These are phyloP conservation scores for Rhynchospora breviuscula DNA, from an alignment of 176 grass and related monocot genomes.

Conservation along the genomic window DNA sequence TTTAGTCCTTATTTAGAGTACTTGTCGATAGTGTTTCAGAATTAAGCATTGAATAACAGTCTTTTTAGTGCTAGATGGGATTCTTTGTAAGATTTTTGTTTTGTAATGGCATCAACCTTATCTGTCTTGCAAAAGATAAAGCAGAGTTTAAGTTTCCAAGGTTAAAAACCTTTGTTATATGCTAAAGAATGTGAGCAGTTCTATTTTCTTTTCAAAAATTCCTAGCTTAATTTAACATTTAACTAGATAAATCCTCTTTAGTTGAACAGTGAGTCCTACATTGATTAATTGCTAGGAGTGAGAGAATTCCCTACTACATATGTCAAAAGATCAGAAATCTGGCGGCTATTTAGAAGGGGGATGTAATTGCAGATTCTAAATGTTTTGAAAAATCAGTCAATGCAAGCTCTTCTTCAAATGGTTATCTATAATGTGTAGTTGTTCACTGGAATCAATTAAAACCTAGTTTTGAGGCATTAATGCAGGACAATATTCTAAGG, in stretches of 20 bases:
- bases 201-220: not conserved
- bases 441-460: slow-evolving; percentile 27
- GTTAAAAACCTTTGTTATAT: not conserved
- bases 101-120: not conserved
- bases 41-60: not conserved
- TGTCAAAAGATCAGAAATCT: not conserved
- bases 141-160: not conserved
- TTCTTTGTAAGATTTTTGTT: not conserved
- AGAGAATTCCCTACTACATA: not conserved
- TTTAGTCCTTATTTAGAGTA: not conserved
- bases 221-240: not conserved
- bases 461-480: slow-evolving; percentile 58
- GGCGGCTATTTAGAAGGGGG: not conserved
- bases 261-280: not conserved
- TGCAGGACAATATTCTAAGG: slow-evolving; percentile 38
- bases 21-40: no score
- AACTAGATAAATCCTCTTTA: not conserved
- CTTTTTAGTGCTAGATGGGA: not conserved
- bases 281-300: not conserved
- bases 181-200: not conserved
- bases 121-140: not conserved
- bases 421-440: slow-evolving; percentile 1
- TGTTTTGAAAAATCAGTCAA: slow-evolving; percentile 2
- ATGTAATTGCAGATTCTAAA: slow-evolving; percentile 10
- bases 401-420: not conserved